Percentiles rank a stretch among this genome's conserved stretches.
These are phyloP conservation scores for Aspergillus phoenicis DNA, from an alignment of 2,329 filamentous ascomycete species.

Conservation along the genomic window DNA sequence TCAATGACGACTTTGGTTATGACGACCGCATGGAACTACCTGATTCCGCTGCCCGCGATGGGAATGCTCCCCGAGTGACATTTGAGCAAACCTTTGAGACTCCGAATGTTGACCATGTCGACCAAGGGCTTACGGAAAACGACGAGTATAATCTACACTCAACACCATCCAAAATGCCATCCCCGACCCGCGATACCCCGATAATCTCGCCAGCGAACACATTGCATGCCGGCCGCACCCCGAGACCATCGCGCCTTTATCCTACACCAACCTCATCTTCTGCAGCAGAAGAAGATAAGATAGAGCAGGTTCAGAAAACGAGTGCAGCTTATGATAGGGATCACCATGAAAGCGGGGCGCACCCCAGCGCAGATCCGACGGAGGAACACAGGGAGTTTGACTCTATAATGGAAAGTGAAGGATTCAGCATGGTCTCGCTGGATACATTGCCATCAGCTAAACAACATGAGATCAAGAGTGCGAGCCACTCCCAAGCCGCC, in stretches of 20 bases:
- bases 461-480: slow-evolving; percentile 41
- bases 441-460: slow-evolving; percentile 55
- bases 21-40: slow-evolving; percentile 16
- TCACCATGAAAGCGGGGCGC: slow-evolving; percentile 6
- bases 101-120: slow-evolving; percentile 32
- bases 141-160: slow-evolving; percentile 34
- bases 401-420: slow-evolving; percentile 60
- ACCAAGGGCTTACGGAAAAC: slow-evolving; percentile 30
- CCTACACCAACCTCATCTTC: slow-evolving; percentile 46
- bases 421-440: slow-evolving; percentile 60
- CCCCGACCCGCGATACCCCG: slow-evolving; percentile 30
- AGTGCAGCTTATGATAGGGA: not conserved
- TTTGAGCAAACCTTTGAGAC: slow-evolving; percentile 34
- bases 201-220: slow-evolving; percentile 37
- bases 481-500: slow-evolving; percentile 30
- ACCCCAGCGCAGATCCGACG: slow-evolving; percentile 36
- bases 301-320: slow-evolving; percentile 19
- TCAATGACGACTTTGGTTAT: slow-evolving; percentile 25
- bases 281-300: slow-evolving; percentile 39
- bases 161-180: slow-evolving; percentile 40
- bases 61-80: slow-evolving; percentile 21
- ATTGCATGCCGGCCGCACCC: slow-evolving; percentile 36
- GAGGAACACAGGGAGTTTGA: slow-evolving; percentile 53
- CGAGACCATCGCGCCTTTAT: slow-evolving; percentile 38
- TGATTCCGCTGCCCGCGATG: slow-evolving; percentile 13